Base-by-base conservation (phyloP, 208 protist species). In the Trypanosoma cruzi region DNA sequence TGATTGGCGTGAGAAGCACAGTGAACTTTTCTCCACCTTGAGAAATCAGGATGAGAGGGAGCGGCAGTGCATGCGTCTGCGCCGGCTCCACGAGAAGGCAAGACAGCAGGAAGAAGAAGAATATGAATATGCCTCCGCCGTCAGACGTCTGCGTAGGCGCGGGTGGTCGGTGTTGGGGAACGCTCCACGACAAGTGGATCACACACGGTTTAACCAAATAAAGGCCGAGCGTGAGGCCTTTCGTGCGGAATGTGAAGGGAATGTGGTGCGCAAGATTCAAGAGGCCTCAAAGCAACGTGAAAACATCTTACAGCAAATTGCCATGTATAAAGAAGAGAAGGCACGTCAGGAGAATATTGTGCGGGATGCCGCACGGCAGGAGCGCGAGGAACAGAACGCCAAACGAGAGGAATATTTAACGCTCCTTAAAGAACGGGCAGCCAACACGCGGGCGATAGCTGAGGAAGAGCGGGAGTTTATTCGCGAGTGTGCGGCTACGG, bases 1-100 rank as follows among this genome's bases (percentile, higher is more conserved):
- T 13, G 20, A 72, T 29, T 93, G 87, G 87, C 75, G 81, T 1
- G 75, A 80, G 8, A 72, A 75, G 26, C 89, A 91, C 77, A 71
- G 74, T 48, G 36, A 78, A 11, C 56, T 67, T 7, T 66, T 77
- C 31, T 63, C 71, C 18, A 60, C 40, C 3, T 68, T 75, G 65
- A 58, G 71, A n/a, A 40, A 28, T 24, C 54, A 74, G 22, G 64
- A 75, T 59, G 48, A 26, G 31, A 36, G 42, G 6, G 59, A 68
- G 57, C 75, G 69, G 1, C 50, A 59, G 11, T 28, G 22, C 2
- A 16, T 22, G 4, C 75, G 69, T 40, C 31, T 58, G 48, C 75
- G 69, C 18, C 69, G 50, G 2, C 49, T 60, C 20, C 37, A 40
- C 22, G 40, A 3, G 46, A 28, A 55, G 52, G 53, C 29, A 22